phyloP scores from a whole-genome alignment of 257 asterid species.

The Solanum piurae region DNA sequence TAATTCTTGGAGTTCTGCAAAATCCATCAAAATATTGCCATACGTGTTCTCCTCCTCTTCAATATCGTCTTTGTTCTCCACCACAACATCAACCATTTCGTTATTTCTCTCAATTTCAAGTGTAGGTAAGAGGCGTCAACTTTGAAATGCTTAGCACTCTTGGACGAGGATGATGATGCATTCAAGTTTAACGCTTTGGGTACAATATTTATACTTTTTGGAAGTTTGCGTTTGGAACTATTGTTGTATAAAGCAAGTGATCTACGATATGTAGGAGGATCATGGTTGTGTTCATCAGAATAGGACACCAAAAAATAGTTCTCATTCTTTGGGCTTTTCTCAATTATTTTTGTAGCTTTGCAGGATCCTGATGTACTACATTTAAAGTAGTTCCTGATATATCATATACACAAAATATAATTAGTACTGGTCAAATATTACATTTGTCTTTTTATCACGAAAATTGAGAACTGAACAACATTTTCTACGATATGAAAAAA shows the following conservation, averaged over 20 bases:
- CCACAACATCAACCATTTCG: not conserved
- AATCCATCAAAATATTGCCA: not conserved
- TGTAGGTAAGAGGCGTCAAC: not conserved
- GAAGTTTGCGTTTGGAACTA: not conserved
- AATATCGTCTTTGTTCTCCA: too few species aligned
- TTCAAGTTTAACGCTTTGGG: not conserved
- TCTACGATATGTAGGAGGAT: conserved; percentile 53
- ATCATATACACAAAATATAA: not conserved
- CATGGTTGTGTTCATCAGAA: conserved; percentile 61
- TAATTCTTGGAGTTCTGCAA: not conserved
- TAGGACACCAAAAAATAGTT: conserved; percentile 43
- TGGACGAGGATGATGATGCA: not conserved
- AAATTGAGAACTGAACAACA: too few species aligned
- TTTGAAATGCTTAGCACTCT: not conserved
- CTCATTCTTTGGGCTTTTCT: conserved; percentile 48
- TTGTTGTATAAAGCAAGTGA: conserved; percentile 43
- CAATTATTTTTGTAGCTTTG: conserved; percentile 61
- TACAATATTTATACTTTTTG: not conserved
- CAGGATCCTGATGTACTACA: conserved; percentile 40
- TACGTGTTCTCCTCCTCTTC: not conserved
- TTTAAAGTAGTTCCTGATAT: conserved; percentile 22
- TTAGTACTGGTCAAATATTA: not conserved
- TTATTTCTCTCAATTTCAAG: not conserved
- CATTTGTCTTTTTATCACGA: not conserved
- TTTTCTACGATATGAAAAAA: too few species aligned